A percentile compares a stretch with the other conserved stretches of the same genome.
These are phyloP conservation scores for Alopecurus myosuroides DNA, from an alignment of 176 grass and related monocot genomes.

Conservation along the genomic window DNA sequence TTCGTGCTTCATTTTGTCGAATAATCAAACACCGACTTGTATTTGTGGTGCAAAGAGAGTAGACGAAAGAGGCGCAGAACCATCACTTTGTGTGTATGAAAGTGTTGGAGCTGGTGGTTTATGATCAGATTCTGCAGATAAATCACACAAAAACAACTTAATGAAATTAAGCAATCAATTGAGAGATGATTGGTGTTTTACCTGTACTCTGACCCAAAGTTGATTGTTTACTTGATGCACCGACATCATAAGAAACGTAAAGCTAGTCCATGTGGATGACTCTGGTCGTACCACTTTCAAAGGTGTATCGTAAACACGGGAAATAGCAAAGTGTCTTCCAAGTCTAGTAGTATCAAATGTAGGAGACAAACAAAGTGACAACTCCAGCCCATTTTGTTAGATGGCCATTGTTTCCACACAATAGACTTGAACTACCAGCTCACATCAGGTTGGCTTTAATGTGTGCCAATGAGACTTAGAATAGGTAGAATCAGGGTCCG, in stretches of 20 bases:
- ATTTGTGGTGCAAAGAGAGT: slow-evolving; percentile 38
- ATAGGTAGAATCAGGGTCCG: slow-evolving; percentile 79
- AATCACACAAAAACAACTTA: slow-evolving; percentile 34
- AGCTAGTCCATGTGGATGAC: slow-evolving; percentile 29
- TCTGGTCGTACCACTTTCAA: slow-evolving; percentile 24
- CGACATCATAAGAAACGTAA: slow-evolving; percentile 38
- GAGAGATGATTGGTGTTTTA: slow-evolving; percentile 15
- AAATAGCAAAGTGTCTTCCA: slow-evolving; percentile 61
- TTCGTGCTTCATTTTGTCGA: slow-evolving; percentile 28
- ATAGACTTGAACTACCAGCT: slow-evolving; percentile 89
- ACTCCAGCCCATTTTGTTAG: slow-evolving; percentile 88
- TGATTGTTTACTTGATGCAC: slow-evolving; percentile 35
- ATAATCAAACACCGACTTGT: slow-evolving; percentile 46
- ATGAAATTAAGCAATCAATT: slow-evolving; percentile 18
- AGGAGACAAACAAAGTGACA: slow-evolving; percentile 88
- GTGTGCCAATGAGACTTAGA: slow-evolving; percentile 86
- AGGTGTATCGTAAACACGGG: slow-evolving; percentile 41
- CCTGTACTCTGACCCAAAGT: slow-evolving; percentile 22
- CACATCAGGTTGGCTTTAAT: slow-evolving; percentile 58
- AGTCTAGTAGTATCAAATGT: slow-evolving; percentile 40
- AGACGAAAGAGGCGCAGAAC: slow-evolving; percentile 34
- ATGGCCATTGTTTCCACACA: slow-evolving; percentile 99
- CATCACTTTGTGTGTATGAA: slow-evolving; percentile 47
- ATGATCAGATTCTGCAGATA: slow-evolving; percentile 64
- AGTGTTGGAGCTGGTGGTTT: too few relatives aligned